Evolutionary conservation across 1,139 yeast species (phyloP).

Genomic region (Debaryomyces subglobosus): DNA sequence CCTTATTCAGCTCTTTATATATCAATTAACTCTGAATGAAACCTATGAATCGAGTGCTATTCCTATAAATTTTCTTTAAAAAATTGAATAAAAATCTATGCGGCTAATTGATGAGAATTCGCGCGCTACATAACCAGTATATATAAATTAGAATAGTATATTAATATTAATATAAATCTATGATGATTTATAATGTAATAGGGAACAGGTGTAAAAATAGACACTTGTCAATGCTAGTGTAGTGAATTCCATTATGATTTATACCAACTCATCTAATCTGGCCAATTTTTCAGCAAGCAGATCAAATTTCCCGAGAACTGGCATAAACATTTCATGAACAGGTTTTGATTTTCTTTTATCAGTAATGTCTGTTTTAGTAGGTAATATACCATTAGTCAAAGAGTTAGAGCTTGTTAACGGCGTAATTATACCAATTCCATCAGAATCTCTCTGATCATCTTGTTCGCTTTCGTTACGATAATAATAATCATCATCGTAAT

Average conservation of each 20-base stretch:
- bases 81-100: constrained; percentile 6
- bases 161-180: background rate
- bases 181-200: background rate
- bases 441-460: constrained; percentile 6
- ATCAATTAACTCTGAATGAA: background rate
- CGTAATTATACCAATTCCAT: constrained; percentile 19
- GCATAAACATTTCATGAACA: constrained; percentile 50
- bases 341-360: constrained; percentile 37
- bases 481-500: constrained; percentile 13
- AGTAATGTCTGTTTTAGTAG: constrained; percentile 11
- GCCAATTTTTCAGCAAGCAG: constrained; percentile 50
- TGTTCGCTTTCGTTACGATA: constrained; percentile 15
- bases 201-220: background rate
- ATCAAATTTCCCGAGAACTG: constrained; percentile 49
- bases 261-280: constrained; percentile 36
- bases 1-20: background rate
- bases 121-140: constrained; percentile 9
- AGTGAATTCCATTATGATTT: background rate
- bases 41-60: background rate
- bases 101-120: constrained; percentile 9
- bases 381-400: constrained; percentile 22
- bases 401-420: constrained; percentile 47
- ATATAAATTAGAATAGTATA: background rate
- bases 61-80: constrained; percentile 5
- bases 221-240: background rate